Evolutionary conservation across 169 alveolate species (phyloP).

Genomic region (Plasmodium vivax): DNA sequence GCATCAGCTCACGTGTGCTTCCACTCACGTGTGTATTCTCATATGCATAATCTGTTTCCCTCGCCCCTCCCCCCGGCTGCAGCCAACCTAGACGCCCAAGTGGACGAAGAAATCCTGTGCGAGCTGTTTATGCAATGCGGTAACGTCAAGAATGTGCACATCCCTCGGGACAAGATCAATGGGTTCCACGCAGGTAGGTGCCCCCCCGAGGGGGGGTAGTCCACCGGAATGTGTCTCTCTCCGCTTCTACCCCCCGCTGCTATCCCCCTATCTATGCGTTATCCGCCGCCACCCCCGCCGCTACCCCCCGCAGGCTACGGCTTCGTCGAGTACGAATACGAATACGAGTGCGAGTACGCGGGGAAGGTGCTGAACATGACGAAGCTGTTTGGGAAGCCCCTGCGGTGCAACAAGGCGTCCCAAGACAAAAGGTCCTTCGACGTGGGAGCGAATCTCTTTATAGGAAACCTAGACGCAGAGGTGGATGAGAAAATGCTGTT

Average conservation of each 20-base stretch:
- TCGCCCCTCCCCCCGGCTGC: slow-evolving; percentile 7
- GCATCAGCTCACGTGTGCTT: not conserved
- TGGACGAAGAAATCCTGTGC: slow-evolving; percentile 97
- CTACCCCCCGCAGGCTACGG: slow-evolving; percentile 92
- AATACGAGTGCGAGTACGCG: slow-evolving; percentile 98
- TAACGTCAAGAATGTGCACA: slow-evolving; percentile 96
- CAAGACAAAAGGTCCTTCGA: slow-evolving; percentile 96
- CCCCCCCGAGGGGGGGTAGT: not conserved
- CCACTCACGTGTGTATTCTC: not conserved
- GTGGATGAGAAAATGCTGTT: slow-evolving; percentile 97
- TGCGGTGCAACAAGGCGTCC: slow-evolving; percentile 97
- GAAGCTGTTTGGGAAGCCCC: slow-evolving; percentile 96
- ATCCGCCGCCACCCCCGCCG: no score
- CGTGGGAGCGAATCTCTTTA: slow-evolving; percentile 98
- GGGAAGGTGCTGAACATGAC: slow-evolving; percentile 97
- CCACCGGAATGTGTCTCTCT: not conserved
- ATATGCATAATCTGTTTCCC: not conserved
- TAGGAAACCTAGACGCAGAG: slow-evolving; percentile 98
- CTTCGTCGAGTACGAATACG: slow-evolving; percentile 97
- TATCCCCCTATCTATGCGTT: not conserved
- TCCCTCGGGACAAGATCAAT: slow-evolving; percentile 96
- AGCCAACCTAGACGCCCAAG: slow-evolving; percentile 96
- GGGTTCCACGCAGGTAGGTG: slow-evolving; percentile 83
- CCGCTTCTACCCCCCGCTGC: not conserved
- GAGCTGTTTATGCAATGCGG: slow-evolving; percentile 98